Evolutionary conservation across 257 asterid species (phyloP).

Genomic region (Jasminum sambac): DNA sequence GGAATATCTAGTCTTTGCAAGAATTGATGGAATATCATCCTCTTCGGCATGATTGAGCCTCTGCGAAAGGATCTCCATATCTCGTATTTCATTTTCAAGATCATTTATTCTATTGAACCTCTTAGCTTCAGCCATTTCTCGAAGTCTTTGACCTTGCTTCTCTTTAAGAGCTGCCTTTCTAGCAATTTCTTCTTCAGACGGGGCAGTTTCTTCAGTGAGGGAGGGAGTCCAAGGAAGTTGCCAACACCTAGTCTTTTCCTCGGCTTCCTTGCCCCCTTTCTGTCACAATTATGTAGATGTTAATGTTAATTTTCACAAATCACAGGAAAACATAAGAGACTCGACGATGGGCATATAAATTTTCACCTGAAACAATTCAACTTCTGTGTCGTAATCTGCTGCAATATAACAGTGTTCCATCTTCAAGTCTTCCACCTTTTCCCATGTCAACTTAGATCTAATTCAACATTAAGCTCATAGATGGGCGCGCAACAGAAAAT

Average conservation of each 20-base stretch:
- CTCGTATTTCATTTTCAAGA: constrained; percentile 83
- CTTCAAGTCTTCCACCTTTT: constrained; percentile 95
- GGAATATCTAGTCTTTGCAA: constrained; percentile 52
- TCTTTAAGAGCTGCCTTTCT: constrained; percentile 95
- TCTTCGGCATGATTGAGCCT: constrained; percentile 61
- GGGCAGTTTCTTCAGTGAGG: constrained; percentile 73
- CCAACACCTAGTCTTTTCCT: constrained; percentile 85
- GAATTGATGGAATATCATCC: constrained; percentile 54
- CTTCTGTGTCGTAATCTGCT: constrained; percentile 75
- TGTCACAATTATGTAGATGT: constrained; percentile 30
- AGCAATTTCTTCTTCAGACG: constrained; percentile 97
- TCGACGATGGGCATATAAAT: constrained; percentile 14
- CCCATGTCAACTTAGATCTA: constrained; percentile 94
- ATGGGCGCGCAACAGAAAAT: constrained; percentile 24
- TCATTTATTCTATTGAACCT: constrained; percentile 81
- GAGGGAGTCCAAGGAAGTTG: constrained; percentile 97
- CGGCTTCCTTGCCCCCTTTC: constrained; percentile 83
- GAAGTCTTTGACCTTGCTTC: constrained; percentile 94
- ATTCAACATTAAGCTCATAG: constrained; percentile 30
- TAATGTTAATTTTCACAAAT: too few species aligned
- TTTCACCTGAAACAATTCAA: constrained; percentile 73
- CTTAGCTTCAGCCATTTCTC: constrained; percentile 99
- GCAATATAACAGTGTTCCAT: constrained; percentile 95
- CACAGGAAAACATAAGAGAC: constrained; percentile 24
- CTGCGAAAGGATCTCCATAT: constrained; percentile 70